Conservation (phyloP, 495 filamentous ascomycete species). For the Platismatia glauca region DNA sequence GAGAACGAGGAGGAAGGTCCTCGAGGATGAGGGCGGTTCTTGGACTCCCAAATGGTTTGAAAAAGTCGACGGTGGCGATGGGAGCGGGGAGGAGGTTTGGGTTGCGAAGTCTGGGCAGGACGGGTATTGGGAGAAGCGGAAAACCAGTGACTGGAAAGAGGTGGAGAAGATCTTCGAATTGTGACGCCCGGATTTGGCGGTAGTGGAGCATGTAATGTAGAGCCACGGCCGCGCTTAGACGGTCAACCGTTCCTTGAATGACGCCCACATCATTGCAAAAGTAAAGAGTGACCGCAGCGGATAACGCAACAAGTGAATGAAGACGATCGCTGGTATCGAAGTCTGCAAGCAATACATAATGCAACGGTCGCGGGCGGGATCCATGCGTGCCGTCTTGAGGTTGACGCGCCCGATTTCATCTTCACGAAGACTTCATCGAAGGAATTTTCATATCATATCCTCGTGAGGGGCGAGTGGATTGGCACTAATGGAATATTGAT, state of each 20-base stretch:
- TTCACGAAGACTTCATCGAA: no score
- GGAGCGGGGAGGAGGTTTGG: constrained; percentile 65
- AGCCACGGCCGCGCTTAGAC: background rate
- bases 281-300: background rate
- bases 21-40: constrained; percentile 62
- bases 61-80: constrained; percentile 41
- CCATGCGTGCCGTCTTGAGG: no score
- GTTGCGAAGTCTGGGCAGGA: constrained; percentile 68
- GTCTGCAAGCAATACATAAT: no score
- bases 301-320: background rate
- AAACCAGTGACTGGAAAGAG: constrained; percentile 56
- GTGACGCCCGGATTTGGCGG: background rate
- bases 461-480: background rate
- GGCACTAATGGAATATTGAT: background rate
- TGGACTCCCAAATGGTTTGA: constrained; percentile 79
- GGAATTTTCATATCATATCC: background rate
- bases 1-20: constrained; percentile 58
- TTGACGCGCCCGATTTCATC: no score
- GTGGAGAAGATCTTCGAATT: constrained; percentile 64
- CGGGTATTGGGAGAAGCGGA: constrained; percentile 86
- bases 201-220: background rate
- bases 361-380: no score
- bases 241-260: background rate
- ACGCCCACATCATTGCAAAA: background rate
- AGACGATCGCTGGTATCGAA: background rate